A percentile compares a stretch with the other conserved stretches of the same genome.
Evolutionary conservation across 2,329 filamentous ascomycete species (phyloP).

Genomic region (Elsinoe australis): DNA sequence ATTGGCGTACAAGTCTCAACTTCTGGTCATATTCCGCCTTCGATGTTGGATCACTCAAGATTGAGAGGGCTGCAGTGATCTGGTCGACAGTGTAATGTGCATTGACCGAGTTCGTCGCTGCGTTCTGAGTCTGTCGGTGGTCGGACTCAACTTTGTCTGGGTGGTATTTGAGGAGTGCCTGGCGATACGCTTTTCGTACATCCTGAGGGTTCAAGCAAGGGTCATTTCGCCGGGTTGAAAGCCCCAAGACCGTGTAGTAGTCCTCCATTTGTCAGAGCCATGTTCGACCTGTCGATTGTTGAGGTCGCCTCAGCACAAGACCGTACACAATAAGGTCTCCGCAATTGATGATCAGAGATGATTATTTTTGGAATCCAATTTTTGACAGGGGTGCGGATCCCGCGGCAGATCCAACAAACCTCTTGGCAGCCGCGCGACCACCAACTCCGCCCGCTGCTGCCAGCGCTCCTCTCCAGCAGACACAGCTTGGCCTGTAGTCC

Average conservation of each 20-base stretch:
- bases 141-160: slow-evolving; percentile 45
- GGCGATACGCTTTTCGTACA: slow-evolving; percentile 50
- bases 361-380: background rate
- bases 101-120: background rate
- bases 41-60: slow-evolving; percentile 39
- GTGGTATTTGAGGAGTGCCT: slow-evolving; percentile 50
- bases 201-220: slow-evolving; percentile 26
- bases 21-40: slow-evolving; percentile 45
- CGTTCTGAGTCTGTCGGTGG: background rate
- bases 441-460: too few species aligned
- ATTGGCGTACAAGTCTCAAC: slow-evolving; percentile 32
- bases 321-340: too few species aligned
- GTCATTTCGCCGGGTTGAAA: slow-evolving; percentile 22
- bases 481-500: too few species aligned
- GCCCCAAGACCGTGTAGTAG: slow-evolving; percentile 28
- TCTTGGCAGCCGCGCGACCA: slow-evolving; percentile 5
- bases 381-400: background rate
- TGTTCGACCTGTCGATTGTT: slow-evolving; percentile 58
- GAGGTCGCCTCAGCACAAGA: background rate
- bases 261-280: slow-evolving; percentile 19
- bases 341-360: background rate
- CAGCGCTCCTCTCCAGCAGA: too few species aligned
- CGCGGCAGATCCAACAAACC: background rate
- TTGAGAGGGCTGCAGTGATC: slow-evolving; percentile 52
- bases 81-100: slow-evolving; percentile 45